Evolutionary conservation across 2,329 filamentous ascomycete species (phyloP).

Genomic region (Chaetomiaceae sp.): DNA sequence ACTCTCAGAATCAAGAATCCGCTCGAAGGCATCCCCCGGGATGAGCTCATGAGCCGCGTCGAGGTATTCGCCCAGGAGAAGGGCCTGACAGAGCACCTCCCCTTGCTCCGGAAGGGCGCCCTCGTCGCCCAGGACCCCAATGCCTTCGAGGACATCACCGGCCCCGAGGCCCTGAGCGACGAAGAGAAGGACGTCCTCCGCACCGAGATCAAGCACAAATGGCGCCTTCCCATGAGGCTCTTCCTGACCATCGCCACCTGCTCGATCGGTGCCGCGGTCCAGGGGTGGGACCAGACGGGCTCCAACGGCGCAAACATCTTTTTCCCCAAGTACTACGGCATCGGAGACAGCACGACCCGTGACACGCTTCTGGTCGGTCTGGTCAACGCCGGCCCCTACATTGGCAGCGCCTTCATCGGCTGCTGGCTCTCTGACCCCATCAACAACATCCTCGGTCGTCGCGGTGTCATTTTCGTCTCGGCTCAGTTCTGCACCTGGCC

Average conservation of each 20-base stretch:
- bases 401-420: slow-evolving; percentile 47
- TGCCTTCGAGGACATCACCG: slow-evolving; percentile 55
- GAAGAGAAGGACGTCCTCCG: slow-evolving; percentile 56
- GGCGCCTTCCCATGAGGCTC: slow-evolving; percentile 58
- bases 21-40: slow-evolving; percentile 49
- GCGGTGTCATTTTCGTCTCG: slow-evolving; percentile 66
- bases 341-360: slow-evolving; percentile 35
- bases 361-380: slow-evolving; percentile 55
- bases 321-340: slow-evolving; percentile 52
- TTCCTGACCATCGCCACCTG: slow-evolving; percentile 65
- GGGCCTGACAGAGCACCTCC: slow-evolving; percentile 53
- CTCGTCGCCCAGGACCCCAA: slow-evolving; percentile 68
- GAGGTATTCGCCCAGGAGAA: slow-evolving; percentile 59
- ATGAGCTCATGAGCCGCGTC: slow-evolving; percentile 49
- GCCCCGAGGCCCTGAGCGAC: slow-evolving; percentile 54
- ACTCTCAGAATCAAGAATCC: slow-evolving; percentile 47
- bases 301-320: slow-evolving; percentile 60
- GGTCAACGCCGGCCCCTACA: slow-evolving; percentile 55
- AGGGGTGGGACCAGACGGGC: slow-evolving; percentile 65
- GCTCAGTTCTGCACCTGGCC: slow-evolving; percentile 68
- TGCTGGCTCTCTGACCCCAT: slow-evolving; percentile 63
- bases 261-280: slow-evolving; percentile 66
- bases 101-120: slow-evolving; percentile 63
- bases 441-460: slow-evolving; percentile 41
- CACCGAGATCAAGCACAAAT: slow-evolving; percentile 63